Conservation (phyloP, 2,329 filamentous ascomycete genomes). For the Thielaviopsis euricoi region DNA sequence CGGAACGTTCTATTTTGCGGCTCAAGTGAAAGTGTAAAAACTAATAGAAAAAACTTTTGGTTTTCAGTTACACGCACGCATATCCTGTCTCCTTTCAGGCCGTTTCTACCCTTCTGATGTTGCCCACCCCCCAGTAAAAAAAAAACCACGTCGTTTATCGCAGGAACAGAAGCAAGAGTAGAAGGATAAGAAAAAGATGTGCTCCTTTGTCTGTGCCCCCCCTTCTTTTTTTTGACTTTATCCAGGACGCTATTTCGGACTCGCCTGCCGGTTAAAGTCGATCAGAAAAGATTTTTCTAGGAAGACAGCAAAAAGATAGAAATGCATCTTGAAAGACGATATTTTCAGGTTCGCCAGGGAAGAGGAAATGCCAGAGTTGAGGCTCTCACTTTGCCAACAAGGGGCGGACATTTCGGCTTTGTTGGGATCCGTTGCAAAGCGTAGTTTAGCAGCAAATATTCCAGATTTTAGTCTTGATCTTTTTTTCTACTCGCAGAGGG, state of each 20-base stretch:
- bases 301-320: not conserved
- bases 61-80: too few species aligned
- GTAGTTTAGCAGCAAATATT: too few species aligned
- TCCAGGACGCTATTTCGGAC: not conserved
- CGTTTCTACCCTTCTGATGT: not conserved
- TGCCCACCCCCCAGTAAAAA: too few species aligned
- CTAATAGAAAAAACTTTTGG: not conserved
- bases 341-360: not conserved
- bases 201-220: not conserved
- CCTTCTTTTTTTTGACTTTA: not conserved
- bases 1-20: not conserved
- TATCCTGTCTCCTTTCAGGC: not conserved
- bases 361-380: not conserved
- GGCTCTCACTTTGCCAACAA: not conserved
- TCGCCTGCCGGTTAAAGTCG: not conserved
- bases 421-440: not conserved
- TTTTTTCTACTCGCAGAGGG: too few species aligned
- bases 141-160: not conserved
- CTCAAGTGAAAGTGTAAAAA: not conserved
- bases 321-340: too few species aligned
- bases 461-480: too few species aligned
- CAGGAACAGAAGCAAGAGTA: not conserved
- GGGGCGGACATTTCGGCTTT: not conserved
- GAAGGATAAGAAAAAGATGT: not conserved
- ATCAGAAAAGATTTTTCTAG: too few species aligned